Percentiles rank a stretch among this genome's conserved stretches.
These are phyloP conservation scores for Xylaria polymorpha DNA, from an alignment of 2,329 filamentous ascomycete genomes.

Conservation along the genomic window DNA sequence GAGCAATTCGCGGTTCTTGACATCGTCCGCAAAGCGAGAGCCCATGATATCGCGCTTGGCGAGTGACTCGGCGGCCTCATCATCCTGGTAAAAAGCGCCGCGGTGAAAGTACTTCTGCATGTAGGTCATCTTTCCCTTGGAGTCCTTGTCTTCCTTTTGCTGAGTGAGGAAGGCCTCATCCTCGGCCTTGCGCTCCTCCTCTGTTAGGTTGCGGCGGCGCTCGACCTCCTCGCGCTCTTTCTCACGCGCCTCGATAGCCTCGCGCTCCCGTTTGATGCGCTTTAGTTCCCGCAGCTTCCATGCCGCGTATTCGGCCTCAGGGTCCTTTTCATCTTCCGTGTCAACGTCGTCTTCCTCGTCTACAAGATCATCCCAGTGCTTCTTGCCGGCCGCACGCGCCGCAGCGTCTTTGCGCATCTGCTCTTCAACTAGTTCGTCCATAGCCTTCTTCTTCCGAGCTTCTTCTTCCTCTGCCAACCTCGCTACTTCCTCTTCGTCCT, in stretches of 20 bases:
- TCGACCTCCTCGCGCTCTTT: slow-evolving; percentile 90
- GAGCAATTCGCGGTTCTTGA: slow-evolving; percentile 81
- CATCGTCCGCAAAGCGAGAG: slow-evolving; percentile 82
- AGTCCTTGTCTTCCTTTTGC: slow-evolving; percentile 83
- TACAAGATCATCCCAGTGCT: slow-evolving; percentile 85
- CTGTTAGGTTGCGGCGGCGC: slow-evolving; percentile 84
- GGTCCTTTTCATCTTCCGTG: slow-evolving; percentile 87
- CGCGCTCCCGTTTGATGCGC: slow-evolving; percentile 86
- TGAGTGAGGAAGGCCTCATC: slow-evolving; percentile 80
- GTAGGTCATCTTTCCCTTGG: slow-evolving; percentile 83
- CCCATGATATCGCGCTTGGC: slow-evolving; percentile 89
- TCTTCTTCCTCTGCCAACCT: slow-evolving; percentile 52
- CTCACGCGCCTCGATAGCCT: slow-evolving; percentile 85
- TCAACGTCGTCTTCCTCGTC: slow-evolving; percentile 80
- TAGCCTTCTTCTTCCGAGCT: slow-evolving; percentile 74
- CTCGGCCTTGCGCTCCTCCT: slow-evolving; percentile 86
- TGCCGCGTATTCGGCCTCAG: slow-evolving; percentile 86
- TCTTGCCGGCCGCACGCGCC: slow-evolving; percentile 78
- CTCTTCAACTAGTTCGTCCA: slow-evolving; percentile 85
- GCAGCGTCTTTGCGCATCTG: slow-evolving; percentile 86
- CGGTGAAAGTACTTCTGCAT: slow-evolving; percentile 98
- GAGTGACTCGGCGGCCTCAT: slow-evolving; percentile 78
- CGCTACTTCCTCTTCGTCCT: slow-evolving; percentile 40
- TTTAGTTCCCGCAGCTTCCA: slow-evolving; percentile 95
- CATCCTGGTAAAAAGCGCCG: slow-evolving; percentile 93